Percentiles rank a stretch among this genome's conserved stretches.
Evolutionary conservation across 768 basidiomycete genomes (phyloP).

Genomic region (Kwoniella dendrophila): DNA sequence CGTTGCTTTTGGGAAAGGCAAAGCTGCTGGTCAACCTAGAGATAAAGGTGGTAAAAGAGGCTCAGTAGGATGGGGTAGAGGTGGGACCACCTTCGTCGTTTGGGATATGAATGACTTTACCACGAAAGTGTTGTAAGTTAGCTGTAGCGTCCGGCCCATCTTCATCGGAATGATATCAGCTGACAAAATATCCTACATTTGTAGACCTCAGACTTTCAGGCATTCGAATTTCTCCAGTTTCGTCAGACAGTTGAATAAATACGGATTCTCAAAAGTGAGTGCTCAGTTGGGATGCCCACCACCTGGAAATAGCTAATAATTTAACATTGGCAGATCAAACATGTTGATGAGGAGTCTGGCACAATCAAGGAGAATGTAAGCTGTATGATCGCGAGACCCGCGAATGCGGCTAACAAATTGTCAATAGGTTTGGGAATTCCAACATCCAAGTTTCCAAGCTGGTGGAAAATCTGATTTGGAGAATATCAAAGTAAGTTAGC

Average conservation of each 20-base stretch:
- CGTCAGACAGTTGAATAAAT: constrained; percentile 94
- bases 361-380: constrained; percentile 44
- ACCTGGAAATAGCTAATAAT: not conserved
- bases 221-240: constrained; percentile 81
- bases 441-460: constrained; percentile 47
- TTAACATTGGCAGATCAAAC: constrained; percentile 41
- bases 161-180: not conserved
- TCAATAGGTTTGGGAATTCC: constrained; percentile 53
- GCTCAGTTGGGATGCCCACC: not conserved
- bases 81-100: constrained; percentile 50
- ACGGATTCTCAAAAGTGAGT: constrained; percentile 80
- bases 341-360: constrained; percentile 47
- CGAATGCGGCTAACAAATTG: too few species aligned
- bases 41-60: constrained; percentile 38
- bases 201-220: constrained; percentile 51
- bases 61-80: constrained; percentile 47
- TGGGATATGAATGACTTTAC: constrained; percentile 55
- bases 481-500: constrained; percentile 44
- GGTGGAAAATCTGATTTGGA: constrained; percentile 48
- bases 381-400: too few species aligned
- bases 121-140: constrained; percentile 48
- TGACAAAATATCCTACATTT: not conserved
- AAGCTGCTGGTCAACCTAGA: constrained; percentile 25
- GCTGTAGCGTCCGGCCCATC: not conserved
- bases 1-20: constrained; percentile 35